phyloP scores from a whole-genome alignment of 1,284 basidiomycete genomes.

The Rhizoctonia solani region DNA sequence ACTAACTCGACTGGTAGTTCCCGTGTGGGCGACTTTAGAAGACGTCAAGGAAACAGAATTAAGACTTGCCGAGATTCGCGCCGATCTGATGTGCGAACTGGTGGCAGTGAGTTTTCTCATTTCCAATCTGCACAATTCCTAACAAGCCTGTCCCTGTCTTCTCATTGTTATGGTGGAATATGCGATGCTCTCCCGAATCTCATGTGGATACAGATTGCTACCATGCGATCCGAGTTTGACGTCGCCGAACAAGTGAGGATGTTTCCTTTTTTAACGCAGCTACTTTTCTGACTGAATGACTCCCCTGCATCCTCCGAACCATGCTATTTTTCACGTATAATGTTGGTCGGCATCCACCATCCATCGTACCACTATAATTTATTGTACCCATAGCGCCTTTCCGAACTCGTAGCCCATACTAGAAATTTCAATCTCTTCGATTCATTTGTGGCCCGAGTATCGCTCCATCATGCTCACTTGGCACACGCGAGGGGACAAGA shows the following conservation, averaged over 20 bases:
- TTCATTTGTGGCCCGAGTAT: slow-evolving; percentile 62
- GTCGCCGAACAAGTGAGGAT: slow-evolving; percentile 55
- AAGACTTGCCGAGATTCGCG: slow-evolving; percentile 63
- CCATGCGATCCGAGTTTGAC: slow-evolving; percentile 56
- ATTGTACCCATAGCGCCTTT: slow-evolving; percentile 59
- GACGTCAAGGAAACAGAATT: slow-evolving; percentile 57
- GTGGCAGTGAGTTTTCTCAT: slow-evolving; percentile 30
- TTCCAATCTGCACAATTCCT: neutral
- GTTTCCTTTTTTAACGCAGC: neutral
- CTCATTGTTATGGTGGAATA: too few species aligned
- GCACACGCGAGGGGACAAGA: slow-evolving; percentile 59
- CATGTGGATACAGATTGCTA: slow-evolving; percentile 32
- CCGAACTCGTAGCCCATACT: slow-evolving; percentile 61
- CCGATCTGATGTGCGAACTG: slow-evolving; percentile 57
- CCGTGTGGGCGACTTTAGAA: slow-evolving; percentile 56
- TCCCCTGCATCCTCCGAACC: too few species aligned
- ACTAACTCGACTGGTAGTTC: slow-evolving; percentile 42
- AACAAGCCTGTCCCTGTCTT: too few species aligned
- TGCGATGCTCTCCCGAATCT: too few species aligned
- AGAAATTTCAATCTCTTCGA: slow-evolving; percentile 60
- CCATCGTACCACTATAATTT: too few species aligned
- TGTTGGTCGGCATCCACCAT: too few species aligned
- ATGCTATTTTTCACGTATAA: too few species aligned
- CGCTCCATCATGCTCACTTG: slow-evolving; percentile 66
- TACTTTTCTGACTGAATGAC: neutral